phyloP scores from a whole-genome alignment of 2,329 filamentous ascomycete genomes.

The Ascosphaera acerosa region DNA sequence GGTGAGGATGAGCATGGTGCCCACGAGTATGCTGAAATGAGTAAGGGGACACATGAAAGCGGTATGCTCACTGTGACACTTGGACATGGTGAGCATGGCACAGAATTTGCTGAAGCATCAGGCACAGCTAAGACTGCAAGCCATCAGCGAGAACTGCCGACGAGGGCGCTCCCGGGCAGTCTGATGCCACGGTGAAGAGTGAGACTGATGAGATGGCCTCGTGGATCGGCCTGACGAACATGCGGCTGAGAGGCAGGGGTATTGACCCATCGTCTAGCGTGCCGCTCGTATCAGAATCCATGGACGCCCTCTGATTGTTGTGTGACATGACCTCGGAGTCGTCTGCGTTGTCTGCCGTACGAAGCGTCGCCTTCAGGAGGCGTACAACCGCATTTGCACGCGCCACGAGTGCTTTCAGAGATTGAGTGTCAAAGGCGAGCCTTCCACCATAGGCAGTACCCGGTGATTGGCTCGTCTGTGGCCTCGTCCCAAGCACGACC shows the following conservation, averaged over 20 bases:
- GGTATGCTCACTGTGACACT: no score
- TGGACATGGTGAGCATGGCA: no score
- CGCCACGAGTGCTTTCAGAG: constrained; percentile 33
- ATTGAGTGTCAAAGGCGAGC: constrained; percentile 40
- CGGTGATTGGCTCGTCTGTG: constrained; percentile 12
- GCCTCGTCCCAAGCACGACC: constrained; percentile 5
- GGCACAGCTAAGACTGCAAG: no score
- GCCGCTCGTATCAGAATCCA: background rate
- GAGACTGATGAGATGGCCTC: no score
- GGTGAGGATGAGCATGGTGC: no score
- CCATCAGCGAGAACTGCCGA: no score
- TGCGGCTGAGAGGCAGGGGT: background rate
- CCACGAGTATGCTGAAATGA: no score
- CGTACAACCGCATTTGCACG: constrained; percentile 24
- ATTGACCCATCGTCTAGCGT: background rate
- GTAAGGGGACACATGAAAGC: no score
- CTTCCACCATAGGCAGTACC: no score
- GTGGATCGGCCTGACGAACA: constrained; percentile 1
- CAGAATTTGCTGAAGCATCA: no score
- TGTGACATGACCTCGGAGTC: constrained; percentile 7
- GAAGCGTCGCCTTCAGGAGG: constrained; percentile 24
- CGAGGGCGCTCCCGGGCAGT: no score
- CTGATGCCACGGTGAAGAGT: no score
- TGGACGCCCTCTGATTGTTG: background rate
- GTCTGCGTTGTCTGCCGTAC: constrained; percentile 23